Evolutionary conservation across 768 basidiomycete species (phyloP).

Genomic region (Amanita brunnescens): DNA sequence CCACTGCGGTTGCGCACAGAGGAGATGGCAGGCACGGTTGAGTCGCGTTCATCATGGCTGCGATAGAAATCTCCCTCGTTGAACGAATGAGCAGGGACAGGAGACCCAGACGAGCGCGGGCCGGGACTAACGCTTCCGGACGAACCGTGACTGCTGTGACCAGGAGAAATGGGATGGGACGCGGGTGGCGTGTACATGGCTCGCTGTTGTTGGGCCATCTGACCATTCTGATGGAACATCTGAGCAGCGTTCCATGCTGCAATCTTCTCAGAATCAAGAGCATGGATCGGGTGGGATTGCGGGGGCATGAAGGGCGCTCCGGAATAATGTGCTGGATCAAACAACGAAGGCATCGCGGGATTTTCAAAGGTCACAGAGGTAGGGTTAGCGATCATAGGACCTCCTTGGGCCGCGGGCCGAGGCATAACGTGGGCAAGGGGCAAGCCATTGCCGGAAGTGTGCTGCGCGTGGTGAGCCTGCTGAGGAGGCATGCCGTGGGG

Average conservation of each 20-base stretch:
- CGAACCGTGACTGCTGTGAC: conserved; percentile 8
- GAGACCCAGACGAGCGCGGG: conserved; percentile 5
- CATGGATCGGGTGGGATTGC: conserved; percentile 1
- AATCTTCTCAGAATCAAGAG: conserved; percentile 13
- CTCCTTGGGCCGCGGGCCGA: conserved; percentile 8
- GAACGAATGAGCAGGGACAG: conserved; percentile 8
- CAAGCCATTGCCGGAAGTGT: conserved; percentile 7
- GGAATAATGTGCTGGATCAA: conserved; percentile 8
- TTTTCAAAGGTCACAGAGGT: conserved; percentile 7
- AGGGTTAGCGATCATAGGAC: conserved; percentile 11
- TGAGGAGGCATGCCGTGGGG: conserved; percentile 23
- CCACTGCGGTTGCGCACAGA: conserved; percentile 4
- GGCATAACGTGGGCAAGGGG: conserved; percentile 12
- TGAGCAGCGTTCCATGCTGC: conserved; percentile 15
- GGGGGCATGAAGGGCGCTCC: conserved; percentile 6
- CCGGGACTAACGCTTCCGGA: conserved; percentile 7
- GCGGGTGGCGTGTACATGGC: conserved; percentile 18
- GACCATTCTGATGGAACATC: conserved; percentile 8
- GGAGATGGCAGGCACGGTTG: not conserved
- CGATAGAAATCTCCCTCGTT: conserved; percentile 7
- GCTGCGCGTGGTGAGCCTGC: not conserved
- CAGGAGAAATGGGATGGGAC: conserved; percentile 12
- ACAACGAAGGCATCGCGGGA: conserved; percentile 8
- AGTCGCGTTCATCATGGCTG: not conserved
- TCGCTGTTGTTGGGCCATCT: conserved; percentile 14